phyloP scores from a whole-genome alignment of 345 rosid genomes.

The Orychophragmus violaceus region DNA sequence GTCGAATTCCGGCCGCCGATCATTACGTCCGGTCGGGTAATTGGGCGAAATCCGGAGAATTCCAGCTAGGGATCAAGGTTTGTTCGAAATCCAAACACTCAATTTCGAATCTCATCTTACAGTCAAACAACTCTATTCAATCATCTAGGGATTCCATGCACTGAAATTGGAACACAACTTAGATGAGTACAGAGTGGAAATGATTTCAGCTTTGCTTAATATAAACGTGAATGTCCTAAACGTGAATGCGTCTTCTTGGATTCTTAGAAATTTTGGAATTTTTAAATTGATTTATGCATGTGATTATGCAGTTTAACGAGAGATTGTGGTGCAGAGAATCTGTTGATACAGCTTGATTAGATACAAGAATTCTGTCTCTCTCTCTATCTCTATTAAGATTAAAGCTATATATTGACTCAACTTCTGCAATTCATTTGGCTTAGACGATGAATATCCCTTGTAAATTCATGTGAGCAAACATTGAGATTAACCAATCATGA shows the following conservation, averaged over 20 bases:
- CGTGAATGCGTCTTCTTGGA: neutral
- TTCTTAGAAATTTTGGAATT: neutral
- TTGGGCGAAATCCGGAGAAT: conserved; percentile 40
- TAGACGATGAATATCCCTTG: no score
- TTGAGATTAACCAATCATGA: no score
- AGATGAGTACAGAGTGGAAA: no score
- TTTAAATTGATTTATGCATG: neutral
- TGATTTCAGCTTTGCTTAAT: no score
- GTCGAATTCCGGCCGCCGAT: conserved; percentile 48
- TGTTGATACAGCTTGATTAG: neutral
- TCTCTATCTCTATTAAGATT: no score
- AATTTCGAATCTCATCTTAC: neutral
- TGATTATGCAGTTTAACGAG: neutral
- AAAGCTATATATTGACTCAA: no score
- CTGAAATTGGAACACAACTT: no score
- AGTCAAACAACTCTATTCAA: neutral
- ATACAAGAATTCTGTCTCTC: no score
- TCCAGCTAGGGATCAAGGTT: conserved; percentile 47
- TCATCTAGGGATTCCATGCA: no score
- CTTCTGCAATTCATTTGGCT: no score
- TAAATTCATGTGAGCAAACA: no score
- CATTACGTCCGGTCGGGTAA: conserved; percentile 35
- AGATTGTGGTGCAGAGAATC: neutral
- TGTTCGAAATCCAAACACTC: neutral
- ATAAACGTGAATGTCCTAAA: neutral